Base-by-base conservation (phyloP, 2,329 filamentous ascomycete species). In the Pseudopyricularia javanii region DNA sequence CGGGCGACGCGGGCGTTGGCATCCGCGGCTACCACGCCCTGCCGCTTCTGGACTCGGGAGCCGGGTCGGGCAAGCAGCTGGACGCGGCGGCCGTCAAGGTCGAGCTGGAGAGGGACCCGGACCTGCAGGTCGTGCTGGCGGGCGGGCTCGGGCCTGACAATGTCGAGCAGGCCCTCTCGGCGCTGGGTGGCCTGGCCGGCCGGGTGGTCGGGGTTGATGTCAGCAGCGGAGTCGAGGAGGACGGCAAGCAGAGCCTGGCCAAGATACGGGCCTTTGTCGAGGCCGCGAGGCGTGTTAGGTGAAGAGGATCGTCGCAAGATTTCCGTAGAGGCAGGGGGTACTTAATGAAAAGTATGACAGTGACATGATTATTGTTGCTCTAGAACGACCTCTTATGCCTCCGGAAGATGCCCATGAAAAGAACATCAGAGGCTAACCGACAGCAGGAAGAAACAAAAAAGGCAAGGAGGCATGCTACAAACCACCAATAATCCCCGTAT, bases 211-310 rank as follows among this genome's bases (percentile, higher is more conserved):
- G 85, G 2, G 86, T 98, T 3, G 93, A 98, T 71, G 88, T 95
- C 20, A 95, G 90, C 67, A 95, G 88, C 62, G 94, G 94, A 0
- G 90, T 98, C 2, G 93, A 97, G 69, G 83, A 82, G 34, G 79
- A 85, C 59, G 91, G 90, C 2, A 74, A 81, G 63, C 93, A 98
- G 68, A 86, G 84, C 66, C 61, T 91, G 54, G 79, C 81, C 17
- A 94, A 86, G 71, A 97, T 98, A 59, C 73, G 74, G 57, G 80
- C 78, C 4, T 98, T 98, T 68, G 74, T 97, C 40, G 78, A 80
- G 63, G 81, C 82, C 34, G 88, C 83, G 0, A 93, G 93, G 66
- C 67, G 69, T 32, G 71, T 79, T 54, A 68, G 73, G 62, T 78
- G 17, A 30, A 30, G 9, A 14, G 22, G 2, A 14, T 26, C 4